Conservation (phyloP, 2,329 filamentous ascomycete genomes). For the Aspergillus ochraceus region DNA sequence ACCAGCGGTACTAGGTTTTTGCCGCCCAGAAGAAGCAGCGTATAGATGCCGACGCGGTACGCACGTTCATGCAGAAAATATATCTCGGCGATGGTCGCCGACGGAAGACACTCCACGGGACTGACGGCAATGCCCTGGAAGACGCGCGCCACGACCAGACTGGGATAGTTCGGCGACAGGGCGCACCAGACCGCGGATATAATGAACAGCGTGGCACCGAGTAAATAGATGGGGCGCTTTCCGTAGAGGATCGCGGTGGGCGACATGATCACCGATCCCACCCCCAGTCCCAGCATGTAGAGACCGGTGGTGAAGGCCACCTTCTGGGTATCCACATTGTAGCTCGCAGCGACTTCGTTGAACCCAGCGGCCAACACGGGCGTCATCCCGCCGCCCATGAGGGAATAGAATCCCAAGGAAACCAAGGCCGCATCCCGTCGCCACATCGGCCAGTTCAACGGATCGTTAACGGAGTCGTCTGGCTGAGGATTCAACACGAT, state of each 20-base stretch:
- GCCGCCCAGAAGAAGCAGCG: slow-evolving; percentile 79
- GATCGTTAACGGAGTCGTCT: slow-evolving; percentile 86
- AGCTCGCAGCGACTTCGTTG: slow-evolving; percentile 69
- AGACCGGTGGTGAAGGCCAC: slow-evolving; percentile 87
- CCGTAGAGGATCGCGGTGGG: slow-evolving; percentile 90
- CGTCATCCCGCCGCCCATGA: slow-evolving; percentile 91
- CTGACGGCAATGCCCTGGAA: slow-evolving; percentile 87
- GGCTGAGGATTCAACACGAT: slow-evolving; percentile 91
- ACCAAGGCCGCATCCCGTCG: slow-evolving; percentile 76
- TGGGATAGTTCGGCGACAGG: slow-evolving; percentile 75
- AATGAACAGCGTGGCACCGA: slow-evolving; percentile 74
- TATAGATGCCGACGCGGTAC: slow-evolving; percentile 91
- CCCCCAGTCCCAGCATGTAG: slow-evolving; percentile 89
- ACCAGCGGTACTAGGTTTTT: slow-evolving; percentile 89
- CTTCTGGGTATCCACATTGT: slow-evolving; percentile 65
- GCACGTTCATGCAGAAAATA: slow-evolving; percentile 94
- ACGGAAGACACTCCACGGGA: slow-evolving; percentile 88
- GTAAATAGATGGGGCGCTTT: slow-evolving; percentile 86
- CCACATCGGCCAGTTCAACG: slow-evolving; percentile 86
- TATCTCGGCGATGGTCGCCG: slow-evolving; percentile 92
- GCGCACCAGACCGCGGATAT: slow-evolving; percentile 80
- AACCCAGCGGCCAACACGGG: slow-evolving; percentile 89
- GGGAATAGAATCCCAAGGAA: slow-evolving; percentile 86
- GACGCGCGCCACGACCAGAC: slow-evolving; percentile 76
- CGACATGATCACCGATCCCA: slow-evolving; percentile 80